Percentiles rank a stretch among this genome's conserved stretches.
These are phyloP conservation scores for Candida anutae DNA, from an alignment of 1,139 yeast genomes.

Conservation along the genomic window DNA sequence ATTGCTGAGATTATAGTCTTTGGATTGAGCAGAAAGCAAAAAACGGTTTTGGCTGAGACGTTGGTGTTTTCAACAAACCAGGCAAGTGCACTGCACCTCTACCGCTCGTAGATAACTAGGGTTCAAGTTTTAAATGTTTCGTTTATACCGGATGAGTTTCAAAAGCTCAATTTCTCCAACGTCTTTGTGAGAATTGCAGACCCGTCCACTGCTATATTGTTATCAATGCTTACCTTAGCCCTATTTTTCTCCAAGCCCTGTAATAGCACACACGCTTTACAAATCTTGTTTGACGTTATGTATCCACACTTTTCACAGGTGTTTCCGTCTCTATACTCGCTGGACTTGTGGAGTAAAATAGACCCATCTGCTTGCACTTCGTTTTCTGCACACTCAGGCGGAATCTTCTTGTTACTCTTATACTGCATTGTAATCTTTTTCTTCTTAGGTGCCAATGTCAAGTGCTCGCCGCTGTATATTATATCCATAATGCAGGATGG, in stretches of 20 bases:
- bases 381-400: conserved; percentile 20
- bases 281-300: conserved; percentile 75
- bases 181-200: conserved; percentile 64
- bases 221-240: conserved; percentile 51
- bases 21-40: conserved; percentile 59
- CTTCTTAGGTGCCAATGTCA: conserved; percentile 55
- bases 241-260: conserved; percentile 78
- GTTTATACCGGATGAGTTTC: too few species aligned
- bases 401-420: conserved; percentile 19
- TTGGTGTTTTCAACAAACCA: conserved; percentile 73
- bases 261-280: conserved; percentile 87
- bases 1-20: conserved; percentile 78
- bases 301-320: conserved; percentile 89
- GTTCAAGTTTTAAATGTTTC: too few species aligned
- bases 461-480: conserved; percentile 87
- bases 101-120: conserved; percentile 19
- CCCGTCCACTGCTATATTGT: conserved; percentile 45
- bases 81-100: conserved; percentile 59
- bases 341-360: conserved; percentile 28
- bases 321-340: conserved; percentile 50
- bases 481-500: conserved; percentile 94
- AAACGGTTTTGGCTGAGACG: conserved; percentile 73
- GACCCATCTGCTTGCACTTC: conserved; percentile 58
- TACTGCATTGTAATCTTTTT: conserved; percentile 22
- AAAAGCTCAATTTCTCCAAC: conserved; percentile 59